These are phyloP conservation scores for Heliophila coronopifolia DNA, from an alignment of 441 rosid genomes.

Conservation along the genomic window DNA sequence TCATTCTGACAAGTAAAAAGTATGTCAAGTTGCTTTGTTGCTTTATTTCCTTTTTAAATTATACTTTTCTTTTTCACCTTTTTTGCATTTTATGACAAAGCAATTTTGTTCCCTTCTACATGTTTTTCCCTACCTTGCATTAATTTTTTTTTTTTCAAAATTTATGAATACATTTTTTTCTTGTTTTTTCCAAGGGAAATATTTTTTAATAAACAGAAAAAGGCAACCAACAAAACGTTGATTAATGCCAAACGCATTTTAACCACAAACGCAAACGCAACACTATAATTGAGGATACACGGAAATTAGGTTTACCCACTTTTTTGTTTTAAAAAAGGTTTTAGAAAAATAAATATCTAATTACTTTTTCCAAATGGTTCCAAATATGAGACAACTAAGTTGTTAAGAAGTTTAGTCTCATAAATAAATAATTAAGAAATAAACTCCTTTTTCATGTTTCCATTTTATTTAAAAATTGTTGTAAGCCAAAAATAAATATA, in stretches of 20 bases:
- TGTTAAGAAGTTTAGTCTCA: background rate
- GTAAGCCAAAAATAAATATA: too few species aligned
- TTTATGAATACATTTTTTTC: background rate
- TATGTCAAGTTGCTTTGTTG: conserved; percentile 17
- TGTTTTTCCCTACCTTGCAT: conserved; percentile 8
- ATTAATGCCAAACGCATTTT: conserved; percentile 16
- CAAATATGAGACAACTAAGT: conserved; percentile 10
- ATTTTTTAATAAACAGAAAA: too few species aligned
- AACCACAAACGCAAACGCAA: conserved; percentile 10
- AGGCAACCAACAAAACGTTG: conserved; percentile 8
- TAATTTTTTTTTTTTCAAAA: background rate
- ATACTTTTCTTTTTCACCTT: conserved; percentile 20
- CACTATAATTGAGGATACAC: background rate
- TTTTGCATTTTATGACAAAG: conserved; percentile 15
- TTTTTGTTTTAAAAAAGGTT: background rate
- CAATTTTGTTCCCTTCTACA: conserved; percentile 6
- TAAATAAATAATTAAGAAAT: background rate
- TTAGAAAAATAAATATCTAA: conserved; percentile 1
- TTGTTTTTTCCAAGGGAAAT: too few species aligned
- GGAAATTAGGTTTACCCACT: background rate
- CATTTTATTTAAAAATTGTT: background rate
- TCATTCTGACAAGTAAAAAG: conserved; percentile 7
- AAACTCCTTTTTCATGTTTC: background rate
- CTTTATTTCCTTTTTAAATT: conserved; percentile 19
- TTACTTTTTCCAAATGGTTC: conserved; percentile 10